A percentile compares a stretch with the other conserved stretches of the same genome.
Conservation (phyloP, 2,329 filamentous ascomycete genomes). For the Trichophyton verrucosum region DNA sequence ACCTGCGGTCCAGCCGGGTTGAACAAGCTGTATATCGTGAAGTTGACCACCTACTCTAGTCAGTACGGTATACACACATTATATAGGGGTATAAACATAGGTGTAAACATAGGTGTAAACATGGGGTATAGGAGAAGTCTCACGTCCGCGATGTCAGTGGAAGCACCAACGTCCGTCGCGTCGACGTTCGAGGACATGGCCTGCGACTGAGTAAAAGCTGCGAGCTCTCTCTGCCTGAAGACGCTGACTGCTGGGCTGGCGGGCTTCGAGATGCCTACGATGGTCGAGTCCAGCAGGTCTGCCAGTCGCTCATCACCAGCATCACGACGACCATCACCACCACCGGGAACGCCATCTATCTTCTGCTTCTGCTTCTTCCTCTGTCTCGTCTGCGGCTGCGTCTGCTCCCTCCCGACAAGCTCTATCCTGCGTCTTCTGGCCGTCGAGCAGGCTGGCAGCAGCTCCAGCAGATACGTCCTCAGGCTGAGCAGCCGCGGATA, state of each 20-base stretch:
- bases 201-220: slow-evolving; percentile 52
- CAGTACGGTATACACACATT: background rate
- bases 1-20: slow-evolving; percentile 44
- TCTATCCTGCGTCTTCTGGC: slow-evolving; percentile 35
- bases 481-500: slow-evolving; percentile 56
- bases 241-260: slow-evolving; percentile 21
- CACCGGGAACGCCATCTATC: background rate
- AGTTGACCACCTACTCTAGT: slow-evolving; percentile 56
- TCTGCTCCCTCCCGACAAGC: slow-evolving; percentile 1
- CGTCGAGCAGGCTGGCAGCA: slow-evolving; percentile 54
- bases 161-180: slow-evolving; percentile 27
- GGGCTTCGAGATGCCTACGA: slow-evolving; percentile 47
- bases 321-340: background rate
- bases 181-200: slow-evolving; percentile 21
- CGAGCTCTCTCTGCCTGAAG: slow-evolving; percentile 44
- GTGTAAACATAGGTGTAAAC: background rate
- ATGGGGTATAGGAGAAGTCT: slow-evolving; percentile 4
- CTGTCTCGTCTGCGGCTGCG: background rate
- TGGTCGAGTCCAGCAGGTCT: slow-evolving; percentile 53
- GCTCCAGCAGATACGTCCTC: slow-evolving; percentile 55
- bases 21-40: slow-evolving; percentile 66
- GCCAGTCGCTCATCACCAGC: slow-evolving; percentile 28
- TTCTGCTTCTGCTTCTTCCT: background rate
- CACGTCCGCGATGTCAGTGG: slow-evolving; percentile 54
- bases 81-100: background rate